These are phyloP conservation scores for Spiraea crenata DNA, from an alignment of 331 rosid species.

Conservation along the genomic window DNA sequence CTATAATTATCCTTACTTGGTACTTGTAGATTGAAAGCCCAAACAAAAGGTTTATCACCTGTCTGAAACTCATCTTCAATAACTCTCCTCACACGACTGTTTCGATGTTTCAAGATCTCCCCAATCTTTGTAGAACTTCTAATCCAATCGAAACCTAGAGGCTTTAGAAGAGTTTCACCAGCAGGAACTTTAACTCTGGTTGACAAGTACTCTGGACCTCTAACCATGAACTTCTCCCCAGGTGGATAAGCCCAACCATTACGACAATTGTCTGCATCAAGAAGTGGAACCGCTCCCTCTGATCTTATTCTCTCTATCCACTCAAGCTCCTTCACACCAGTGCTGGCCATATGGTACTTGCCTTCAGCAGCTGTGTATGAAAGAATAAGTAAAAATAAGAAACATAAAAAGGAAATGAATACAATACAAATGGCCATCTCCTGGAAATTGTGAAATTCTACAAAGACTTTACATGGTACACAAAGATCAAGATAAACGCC, in stretches of 20 bases:
- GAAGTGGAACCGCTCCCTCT: conserved; percentile 71
- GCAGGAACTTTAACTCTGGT: conserved; percentile 67
- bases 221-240: conserved; percentile 63
- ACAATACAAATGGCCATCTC: neutral
- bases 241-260: conserved; percentile 85
- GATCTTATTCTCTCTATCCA: conserved; percentile 69
- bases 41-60: conserved; percentile 62
- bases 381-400: neutral
- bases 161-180: conserved; percentile 61
- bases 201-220: conserved; percentile 80
- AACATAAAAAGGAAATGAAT: neutral
- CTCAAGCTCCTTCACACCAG: conserved; percentile 40
- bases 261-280: conserved; percentile 44
- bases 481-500: neutral
- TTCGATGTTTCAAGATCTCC: conserved; percentile 58
- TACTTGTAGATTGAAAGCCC: conserved; percentile 91
- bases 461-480: neutral
- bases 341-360: conserved; percentile 38
- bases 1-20: conserved; percentile 73
- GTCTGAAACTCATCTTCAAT: conserved; percentile 51
- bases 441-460: neutral
- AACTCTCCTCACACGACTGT: conserved; percentile 47
- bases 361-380: neutral
- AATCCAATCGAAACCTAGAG: conserved; percentile 86
- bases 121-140: conserved; percentile 60